phyloP scores from a whole-genome alignment of 768 basidiomycete species.

The Baorangia bicolor region DNA sequence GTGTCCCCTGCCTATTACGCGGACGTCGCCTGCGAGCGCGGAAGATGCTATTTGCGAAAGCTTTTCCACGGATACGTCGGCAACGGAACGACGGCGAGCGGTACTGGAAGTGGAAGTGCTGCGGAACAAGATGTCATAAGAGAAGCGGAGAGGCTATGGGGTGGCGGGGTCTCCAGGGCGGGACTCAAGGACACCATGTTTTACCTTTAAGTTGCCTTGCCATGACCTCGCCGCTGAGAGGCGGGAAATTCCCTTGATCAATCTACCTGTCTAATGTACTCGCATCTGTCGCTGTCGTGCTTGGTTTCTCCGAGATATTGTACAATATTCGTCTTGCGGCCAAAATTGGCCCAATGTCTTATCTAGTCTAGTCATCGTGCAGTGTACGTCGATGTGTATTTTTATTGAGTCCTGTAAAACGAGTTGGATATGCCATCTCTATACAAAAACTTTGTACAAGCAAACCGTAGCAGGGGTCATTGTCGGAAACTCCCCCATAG shows the following conservation, averaged over 20 bases:
- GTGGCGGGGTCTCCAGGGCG: slow-evolving; percentile 46
- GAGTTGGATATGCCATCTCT: neutral
- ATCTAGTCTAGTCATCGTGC: neutral
- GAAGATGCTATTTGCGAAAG: slow-evolving; percentile 51
- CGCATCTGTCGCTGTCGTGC: neutral
- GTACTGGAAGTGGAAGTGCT: slow-evolving; percentile 36
- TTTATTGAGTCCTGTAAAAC: neutral
- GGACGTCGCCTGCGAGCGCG: slow-evolving; percentile 53
- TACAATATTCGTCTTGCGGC: neutral
- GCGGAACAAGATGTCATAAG: slow-evolving; percentile 48
- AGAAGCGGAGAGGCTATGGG: slow-evolving; percentile 60
- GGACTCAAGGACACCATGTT: slow-evolving; percentile 71
- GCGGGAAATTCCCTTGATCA: neutral
- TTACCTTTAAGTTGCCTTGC: slow-evolving; percentile 49
- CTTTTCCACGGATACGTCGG: slow-evolving; percentile 40
- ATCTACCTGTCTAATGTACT: neutral
- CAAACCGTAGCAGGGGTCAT: too few species aligned
- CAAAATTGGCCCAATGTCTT: neutral
- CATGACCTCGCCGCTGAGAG: neutral
- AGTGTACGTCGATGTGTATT: neutral
- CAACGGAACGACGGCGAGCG: slow-evolving; percentile 29
- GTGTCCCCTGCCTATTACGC: slow-evolving; percentile 42
- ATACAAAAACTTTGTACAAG: neutral
- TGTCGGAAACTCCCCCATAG: neutral
- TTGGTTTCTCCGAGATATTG: neutral